Evolutionary conservation across 2,329 filamentous ascomycete genomes (phyloP), one percentile per base, ranked within the genome.

Genomic region (Hymenoscyphus salicellus): DNA sequence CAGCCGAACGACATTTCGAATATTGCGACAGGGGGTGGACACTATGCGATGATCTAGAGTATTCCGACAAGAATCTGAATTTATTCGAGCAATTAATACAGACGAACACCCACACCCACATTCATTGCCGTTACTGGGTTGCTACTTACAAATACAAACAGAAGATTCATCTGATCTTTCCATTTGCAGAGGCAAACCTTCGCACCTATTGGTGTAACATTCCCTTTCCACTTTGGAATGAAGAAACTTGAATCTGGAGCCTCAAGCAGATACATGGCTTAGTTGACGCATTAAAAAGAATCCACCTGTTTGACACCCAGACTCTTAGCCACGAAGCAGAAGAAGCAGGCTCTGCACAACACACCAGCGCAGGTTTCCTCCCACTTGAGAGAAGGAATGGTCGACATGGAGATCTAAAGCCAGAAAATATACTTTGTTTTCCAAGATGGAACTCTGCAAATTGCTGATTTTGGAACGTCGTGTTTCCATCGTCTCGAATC

Each of bases 391-490:
- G 68, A 62, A n/a, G 64, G 1, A 43, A 60, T 0, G 77, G 77
- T 16, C 71, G 76, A 1, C 77, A 79, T 58, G 77, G 78, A 0
- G 77, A 79, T 56, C 68, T 79, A 4, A 79, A 78, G 17, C 74
- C 77, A 0, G 74, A 74, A 6, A 79, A 79, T 32, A 77, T 79
- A 7, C 68, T 79, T 8, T 33, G 32, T n/a, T n/a, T n/a, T n/a
- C n/a, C n/a, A n/a, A n/a, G n/a, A n/a, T n/a, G n/a, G n/a, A n/a
- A n/a, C n/a, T n/a, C 65, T 77, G 0, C 68, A 72, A 8, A 73
- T 78, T n/a, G 66, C 76, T 0, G 77, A 78, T 58, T 75, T 78
- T 58, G 77, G 77, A 0, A 60, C 76, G 1, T 72, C 67, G 5
- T 71, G 72, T 3, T 70, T 77, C 7, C 75, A 77, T 58, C 65